Conservation (phyloP, 768 basidiomycete species). For the Coprinellus micaceus region DNA sequence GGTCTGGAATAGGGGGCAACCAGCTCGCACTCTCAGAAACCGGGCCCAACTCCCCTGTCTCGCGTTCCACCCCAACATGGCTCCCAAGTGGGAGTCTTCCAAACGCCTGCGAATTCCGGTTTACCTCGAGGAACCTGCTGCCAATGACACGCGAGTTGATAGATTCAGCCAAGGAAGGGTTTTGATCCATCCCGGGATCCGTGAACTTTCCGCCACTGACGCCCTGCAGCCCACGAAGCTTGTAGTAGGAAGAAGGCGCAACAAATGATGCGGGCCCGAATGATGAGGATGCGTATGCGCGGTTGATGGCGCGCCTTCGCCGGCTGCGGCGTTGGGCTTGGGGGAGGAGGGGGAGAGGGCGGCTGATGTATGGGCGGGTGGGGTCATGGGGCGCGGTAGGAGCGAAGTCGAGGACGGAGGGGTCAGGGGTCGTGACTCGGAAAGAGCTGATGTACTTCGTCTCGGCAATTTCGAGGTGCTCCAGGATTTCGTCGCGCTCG, state of each 20-base stretch:
- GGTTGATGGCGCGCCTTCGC: conserved; percentile 51
- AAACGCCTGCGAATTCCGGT: conserved; percentile 53
- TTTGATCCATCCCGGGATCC: conserved; percentile 36
- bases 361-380: conserved; percentile 59
- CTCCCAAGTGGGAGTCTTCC: conserved; percentile 62
- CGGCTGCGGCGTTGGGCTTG: conserved; percentile 31
- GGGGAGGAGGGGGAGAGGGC: conserved; percentile 54
- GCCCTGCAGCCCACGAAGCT: conserved; percentile 58
- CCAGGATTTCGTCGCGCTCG: conserved; percentile 72
- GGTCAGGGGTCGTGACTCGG: conserved; percentile 67
- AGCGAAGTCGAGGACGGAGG: conserved; percentile 60
- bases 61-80: conserved; percentile 49
- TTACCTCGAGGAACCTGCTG: conserved; percentile 70
- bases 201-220: conserved; percentile 58
- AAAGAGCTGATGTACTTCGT: conserved; percentile 76
- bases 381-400: conserved; percentile 40
- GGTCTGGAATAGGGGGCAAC: conserved; percentile 49
- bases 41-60: conserved; percentile 44
- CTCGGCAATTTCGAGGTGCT: conserved; percentile 78
- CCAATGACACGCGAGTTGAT: conserved; percentile 62
- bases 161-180: conserved; percentile 52
- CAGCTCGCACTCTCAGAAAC: conserved; percentile 28
- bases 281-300: conserved; percentile 65
- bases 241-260: conserved; percentile 77
- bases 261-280: conserved; percentile 75